Base-by-base conservation (phyloP, 805 yeast species). In the Blastobotrys mokoenaii region DNA sequence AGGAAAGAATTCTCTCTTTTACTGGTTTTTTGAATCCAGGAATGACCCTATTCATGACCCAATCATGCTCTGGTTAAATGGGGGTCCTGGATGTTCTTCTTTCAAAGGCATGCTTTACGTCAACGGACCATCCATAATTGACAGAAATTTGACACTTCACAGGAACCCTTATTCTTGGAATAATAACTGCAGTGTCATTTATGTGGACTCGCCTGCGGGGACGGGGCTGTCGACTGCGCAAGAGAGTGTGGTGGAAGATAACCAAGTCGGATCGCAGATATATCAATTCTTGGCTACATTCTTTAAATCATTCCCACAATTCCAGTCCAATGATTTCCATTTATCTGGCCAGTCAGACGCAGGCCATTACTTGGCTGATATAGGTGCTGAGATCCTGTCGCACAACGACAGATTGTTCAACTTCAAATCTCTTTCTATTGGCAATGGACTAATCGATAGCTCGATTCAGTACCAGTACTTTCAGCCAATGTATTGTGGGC, bases 51-150 rank as follows among this genome's bases (percentile, higher is more conserved):
- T 64, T 44, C 84, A 71, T 44, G 97, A 90, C 64, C 97, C 97
- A 1, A 73, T 88, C 17, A 74, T 90, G 45, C 71, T 90, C 53
- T 88, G 96, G 97, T 71, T 89, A 55, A 89, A 89, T 61, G 97
- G 97, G 52, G 96, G 97, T 4, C 97, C 97, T 34, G 97, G 97
- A 10, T 89, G 97, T 62, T 85, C 96, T 0, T 85, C 96, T 1
- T 67, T 87, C 60, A 84, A 94, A 31, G 97, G 97, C 5, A 69
- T 89, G 46, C 78, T 90, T 57, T 87, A 88, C 58, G 97, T 90
- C 63, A 74, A 88, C 59, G 97, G 97, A 18, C 95, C 97, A 3
- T 76, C 95, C 0, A 72, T 80, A 12, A 78, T 90, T 48, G 73
- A 78, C 41, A 63, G 75, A 37, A 73, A 78, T 33, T 64, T 82